Conservation (phyloP, 495 filamentous ascomycete genomes). For the Penicillium egyptiacum region DNA sequence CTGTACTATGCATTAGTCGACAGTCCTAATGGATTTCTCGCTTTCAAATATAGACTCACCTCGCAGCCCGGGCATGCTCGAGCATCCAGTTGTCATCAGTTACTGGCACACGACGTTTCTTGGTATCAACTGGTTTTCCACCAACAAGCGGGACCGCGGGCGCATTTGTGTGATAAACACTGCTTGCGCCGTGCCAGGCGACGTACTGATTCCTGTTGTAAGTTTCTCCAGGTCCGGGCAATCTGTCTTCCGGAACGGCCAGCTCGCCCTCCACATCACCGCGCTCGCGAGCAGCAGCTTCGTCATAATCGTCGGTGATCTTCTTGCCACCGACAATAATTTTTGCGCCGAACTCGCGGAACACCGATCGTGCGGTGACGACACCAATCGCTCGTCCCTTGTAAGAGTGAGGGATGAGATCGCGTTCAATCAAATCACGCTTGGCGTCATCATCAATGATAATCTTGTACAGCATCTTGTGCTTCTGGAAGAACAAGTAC, state of each 20-base stretch:
- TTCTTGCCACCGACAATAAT: conserved; percentile 90
- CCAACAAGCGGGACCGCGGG: conserved; percentile 74
- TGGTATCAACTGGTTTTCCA: conserved; percentile 67
- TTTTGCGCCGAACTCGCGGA: conserved; percentile 90
- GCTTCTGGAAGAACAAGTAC: conserved; percentile 97
- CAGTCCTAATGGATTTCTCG: conserved; percentile 5
- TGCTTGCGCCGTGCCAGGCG: conserved; percentile 94
- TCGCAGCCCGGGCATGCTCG: conserved; percentile 87
- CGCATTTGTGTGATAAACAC: conserved; percentile 83
- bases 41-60: conserved; percentile 52
- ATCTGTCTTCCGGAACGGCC: conserved; percentile 79
- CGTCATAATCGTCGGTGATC: conserved; percentile 88
- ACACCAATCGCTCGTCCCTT: conserved; percentile 97
- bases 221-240: conserved; percentile 65
- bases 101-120: conserved; percentile 83
- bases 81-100: conserved; percentile 97
- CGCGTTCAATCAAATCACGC: conserved; percentile 87
- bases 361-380: conserved; percentile 93
- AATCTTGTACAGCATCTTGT: conserved; percentile 91
- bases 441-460: conserved; percentile 92
- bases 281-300: conserved; percentile 68
- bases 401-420: conserved; percentile 95
- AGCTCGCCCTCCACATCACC: conserved; percentile 88
- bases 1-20: conserved; percentile 48
- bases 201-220: conserved; percentile 98